Evolutionary conservation across 108 stramenopile genomes (phyloP).

Genomic region (Seminavis robusta): DNA sequence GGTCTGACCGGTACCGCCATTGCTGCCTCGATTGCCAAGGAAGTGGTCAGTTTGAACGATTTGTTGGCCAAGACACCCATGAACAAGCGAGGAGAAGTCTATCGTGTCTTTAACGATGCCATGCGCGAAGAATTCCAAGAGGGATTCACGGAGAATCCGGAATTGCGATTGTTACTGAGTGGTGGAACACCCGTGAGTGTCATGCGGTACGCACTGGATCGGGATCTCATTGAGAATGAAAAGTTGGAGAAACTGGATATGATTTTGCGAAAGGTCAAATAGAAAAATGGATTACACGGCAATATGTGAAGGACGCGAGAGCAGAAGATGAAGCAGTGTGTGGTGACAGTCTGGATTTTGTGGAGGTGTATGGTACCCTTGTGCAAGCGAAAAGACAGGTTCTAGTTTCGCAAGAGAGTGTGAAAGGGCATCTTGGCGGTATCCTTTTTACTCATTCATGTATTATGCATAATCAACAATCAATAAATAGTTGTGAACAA

Average conservation of each 20-base stretch:
- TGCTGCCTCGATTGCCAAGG: slow-evolving; percentile 20
- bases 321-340: too few relatives aligned
- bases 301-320: too few relatives aligned
- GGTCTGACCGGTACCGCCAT: slow-evolving; percentile 33
- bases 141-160: slow-evolving; percentile 19
- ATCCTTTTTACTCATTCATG: too few relatives aligned
- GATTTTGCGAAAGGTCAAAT: too few relatives aligned
- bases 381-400: too few relatives aligned
- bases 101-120: slow-evolving; percentile 22
- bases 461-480: too few relatives aligned
- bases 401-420: too few relatives aligned
- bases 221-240: slow-evolving; percentile 25
- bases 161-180: slow-evolving; percentile 22
- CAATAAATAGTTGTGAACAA: too few relatives aligned
- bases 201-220: slow-evolving; percentile 30
- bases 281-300: too few relatives aligned
- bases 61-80: slow-evolving; percentile 22
- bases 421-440: too few relatives aligned
- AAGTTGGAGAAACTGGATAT: slow-evolving; percentile 26
- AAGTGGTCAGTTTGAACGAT: slow-evolving; percentile 23
- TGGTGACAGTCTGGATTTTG: too few relatives aligned
- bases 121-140: slow-evolving; percentile 34
- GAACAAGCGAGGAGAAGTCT: slow-evolving; percentile 19
- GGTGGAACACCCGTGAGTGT: slow-evolving; percentile 23
- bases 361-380: too few relatives aligned